Percentiles rank a stretch among this genome's conserved stretches.
Evolutionary conservation across 768 basidiomycete species (phyloP).

Genomic region (Lactarius vividus): DNA sequence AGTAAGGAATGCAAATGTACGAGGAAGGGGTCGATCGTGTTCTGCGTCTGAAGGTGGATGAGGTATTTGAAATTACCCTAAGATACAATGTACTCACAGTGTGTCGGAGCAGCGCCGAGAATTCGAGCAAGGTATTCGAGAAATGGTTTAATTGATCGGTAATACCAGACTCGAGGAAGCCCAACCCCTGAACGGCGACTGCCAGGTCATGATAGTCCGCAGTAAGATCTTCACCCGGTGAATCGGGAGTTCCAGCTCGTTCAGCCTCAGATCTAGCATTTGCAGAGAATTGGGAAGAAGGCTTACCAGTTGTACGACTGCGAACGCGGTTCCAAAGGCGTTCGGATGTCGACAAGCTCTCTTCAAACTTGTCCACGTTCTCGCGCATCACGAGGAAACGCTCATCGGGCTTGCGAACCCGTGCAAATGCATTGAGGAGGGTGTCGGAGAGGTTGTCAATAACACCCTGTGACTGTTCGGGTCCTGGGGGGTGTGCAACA

Average conservation of each 20-base stretch:
- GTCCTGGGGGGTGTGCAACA: conserved; percentile 84
- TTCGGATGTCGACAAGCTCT: conserved; percentile 80
- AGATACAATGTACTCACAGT: conserved; percentile 48
- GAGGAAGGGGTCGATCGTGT: conserved; percentile 89
- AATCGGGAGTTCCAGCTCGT: conserved; percentile 78
- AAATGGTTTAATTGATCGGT: conserved; percentile 97
- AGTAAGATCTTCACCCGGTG: conserved; percentile 83
- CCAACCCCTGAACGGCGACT: conserved; percentile 92
- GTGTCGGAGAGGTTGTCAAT: conserved; percentile 97
- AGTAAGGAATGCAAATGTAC: conserved; percentile 86
- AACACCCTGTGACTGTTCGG: conserved; percentile 74
- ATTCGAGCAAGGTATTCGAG: conserved; percentile 93
- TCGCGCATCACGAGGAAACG: conserved; percentile 92
- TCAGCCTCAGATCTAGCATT: conserved; percentile 68
- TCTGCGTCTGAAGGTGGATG: conserved; percentile 60
- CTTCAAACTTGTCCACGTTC: conserved; percentile 93
- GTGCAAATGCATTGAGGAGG: conserved; percentile 91
- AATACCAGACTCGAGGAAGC: conserved; percentile 97
- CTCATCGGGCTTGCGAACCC: conserved; percentile 95
- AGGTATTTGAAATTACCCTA: neutral
- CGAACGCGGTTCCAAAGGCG: conserved; percentile 76
- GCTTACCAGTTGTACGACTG: conserved; percentile 84
- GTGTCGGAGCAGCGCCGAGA: conserved; percentile 85
- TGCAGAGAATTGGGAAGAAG: conserved; percentile 30
- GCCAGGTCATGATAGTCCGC: conserved; percentile 97